Percentiles rank a stretch among this genome's conserved stretches.
These are phyloP conservation scores for Tilletia setariae DNA, from an alignment of 1,284 basidiomycete genomes.

Conservation along the genomic window DNA sequence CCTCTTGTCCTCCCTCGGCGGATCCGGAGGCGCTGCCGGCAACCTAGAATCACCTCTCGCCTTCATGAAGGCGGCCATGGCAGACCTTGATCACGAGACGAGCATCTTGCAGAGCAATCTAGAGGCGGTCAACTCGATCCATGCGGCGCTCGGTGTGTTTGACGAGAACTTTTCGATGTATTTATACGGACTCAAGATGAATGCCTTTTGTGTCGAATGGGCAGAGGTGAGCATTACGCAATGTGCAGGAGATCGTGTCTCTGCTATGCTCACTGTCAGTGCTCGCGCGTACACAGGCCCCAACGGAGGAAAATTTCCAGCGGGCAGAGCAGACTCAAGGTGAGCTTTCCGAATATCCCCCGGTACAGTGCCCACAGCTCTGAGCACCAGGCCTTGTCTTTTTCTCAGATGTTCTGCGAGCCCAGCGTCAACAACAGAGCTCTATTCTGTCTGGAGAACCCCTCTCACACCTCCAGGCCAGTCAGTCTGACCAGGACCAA, in stretches of 20 bases:
- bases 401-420: background rate
- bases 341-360: constrained; percentile 11
- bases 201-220: constrained; percentile 87
- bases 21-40: constrained; percentile 58
- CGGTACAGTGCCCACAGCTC: background rate
- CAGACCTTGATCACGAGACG: constrained; percentile 81
- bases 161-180: constrained; percentile 91
- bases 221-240: constrained; percentile 64
- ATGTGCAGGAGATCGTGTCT: background rate
- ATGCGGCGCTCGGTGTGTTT: constrained; percentile 74
- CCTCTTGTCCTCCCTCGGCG: too few species aligned
- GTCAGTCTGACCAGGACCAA: too few species aligned
- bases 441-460: constrained; percentile 19
- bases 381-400: background rate
- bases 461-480: constrained; percentile 4
- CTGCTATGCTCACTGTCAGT: background rate
- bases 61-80: constrained; percentile 72
- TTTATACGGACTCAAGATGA: constrained; percentile 89
- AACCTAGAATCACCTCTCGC: constrained; percentile 73
- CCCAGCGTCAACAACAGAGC: constrained; percentile 27
- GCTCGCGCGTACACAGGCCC: constrained; percentile 19
- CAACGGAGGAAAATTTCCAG: constrained; percentile 41
- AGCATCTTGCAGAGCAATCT: constrained; percentile 74
- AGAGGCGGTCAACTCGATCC: constrained; percentile 68
- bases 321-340: constrained; percentile 33